A percentile compares a stretch with the other conserved stretches of the same genome.
Evolutionary conservation across 495 filamentous ascomycete genomes (phyloP).

Genomic region (Emericellopsis terricola): DNA sequence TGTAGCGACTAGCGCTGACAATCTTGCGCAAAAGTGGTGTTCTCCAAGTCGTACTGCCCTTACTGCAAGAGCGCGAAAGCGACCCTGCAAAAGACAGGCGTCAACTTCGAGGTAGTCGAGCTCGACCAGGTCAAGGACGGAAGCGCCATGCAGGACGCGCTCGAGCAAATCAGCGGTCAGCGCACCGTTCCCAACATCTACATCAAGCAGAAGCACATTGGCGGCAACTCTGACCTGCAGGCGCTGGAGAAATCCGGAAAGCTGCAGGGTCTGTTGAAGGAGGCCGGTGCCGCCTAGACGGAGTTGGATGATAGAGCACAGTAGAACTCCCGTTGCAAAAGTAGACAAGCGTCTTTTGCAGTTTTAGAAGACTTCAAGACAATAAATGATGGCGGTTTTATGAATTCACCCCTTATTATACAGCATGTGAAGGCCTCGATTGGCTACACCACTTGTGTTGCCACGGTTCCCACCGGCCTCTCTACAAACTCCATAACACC

Average conservation of each 20-base stretch:
- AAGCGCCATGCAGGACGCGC: slow-evolving; percentile 62
- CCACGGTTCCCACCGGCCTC: slow-evolving; percentile 72
- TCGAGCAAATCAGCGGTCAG: slow-evolving; percentile 65
- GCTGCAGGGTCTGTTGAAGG: slow-evolving; percentile 20
- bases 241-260: slow-evolving; percentile 21
- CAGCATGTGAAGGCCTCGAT: background rate
- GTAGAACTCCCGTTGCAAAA: background rate
- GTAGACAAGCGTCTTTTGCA: background rate
- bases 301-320: background rate
- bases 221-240: slow-evolving; percentile 91
- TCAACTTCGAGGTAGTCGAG: slow-evolving; percentile 61
- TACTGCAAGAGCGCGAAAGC: slow-evolving; percentile 72
- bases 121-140: slow-evolving; percentile 78
- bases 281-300: slow-evolving; percentile 19
- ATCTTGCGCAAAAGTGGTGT: slow-evolving; percentile 58
- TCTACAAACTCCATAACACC: slow-evolving; percentile 79
- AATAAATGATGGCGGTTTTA: background rate
- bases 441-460: slow-evolving; percentile 50
- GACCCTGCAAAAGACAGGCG: slow-evolving; percentile 46
- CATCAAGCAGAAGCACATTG: slow-evolving; percentile 80
- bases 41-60: slow-evolving; percentile 95
- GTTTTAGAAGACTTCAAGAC: background rate
- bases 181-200: slow-evolving; percentile 88
- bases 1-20: slow-evolving; percentile 1
- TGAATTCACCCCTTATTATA: background rate